Conservation (phyloP, 2,329 filamentous ascomycete species). For the Xylaria sp. region DNA sequence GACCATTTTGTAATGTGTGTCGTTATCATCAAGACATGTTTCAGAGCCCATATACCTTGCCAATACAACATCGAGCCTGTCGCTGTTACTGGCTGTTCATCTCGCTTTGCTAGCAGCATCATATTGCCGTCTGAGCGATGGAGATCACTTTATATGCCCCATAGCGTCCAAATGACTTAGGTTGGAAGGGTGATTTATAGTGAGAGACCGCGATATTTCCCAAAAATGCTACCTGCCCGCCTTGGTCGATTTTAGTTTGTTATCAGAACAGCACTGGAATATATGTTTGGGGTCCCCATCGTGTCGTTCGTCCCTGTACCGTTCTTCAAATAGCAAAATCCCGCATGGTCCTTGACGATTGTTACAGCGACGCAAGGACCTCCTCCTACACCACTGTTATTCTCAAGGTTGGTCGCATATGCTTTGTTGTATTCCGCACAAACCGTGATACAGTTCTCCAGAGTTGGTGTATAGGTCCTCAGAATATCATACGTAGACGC, state of each 20-base stretch:
- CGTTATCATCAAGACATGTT: neutral
- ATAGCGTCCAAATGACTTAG: neutral
- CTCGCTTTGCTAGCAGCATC: neutral
- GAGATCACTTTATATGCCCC: neutral
- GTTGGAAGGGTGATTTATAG: neutral
- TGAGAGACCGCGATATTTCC: neutral
- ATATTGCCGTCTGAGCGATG: neutral
- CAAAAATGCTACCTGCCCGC: neutral
- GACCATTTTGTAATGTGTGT: neutral
- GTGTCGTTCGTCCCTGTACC: slow-evolving; percentile 43
- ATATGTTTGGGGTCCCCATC: slow-evolving; percentile 37
- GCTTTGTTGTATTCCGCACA: slow-evolving; percentile 46
- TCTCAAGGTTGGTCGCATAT: slow-evolving; percentile 39
- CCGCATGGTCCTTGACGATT: slow-evolving; percentile 41
- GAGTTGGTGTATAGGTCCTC: slow-evolving; percentile 42
- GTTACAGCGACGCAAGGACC: slow-evolving; percentile 44
- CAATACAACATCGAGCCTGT: neutral
- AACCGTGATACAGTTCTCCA: slow-evolving; percentile 45
- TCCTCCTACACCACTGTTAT: slow-evolving; percentile 40
- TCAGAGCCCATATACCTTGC: neutral
- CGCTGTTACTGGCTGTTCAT: neutral
- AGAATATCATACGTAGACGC: slow-evolving; percentile 41
- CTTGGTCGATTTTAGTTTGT: slow-evolving; percentile 18
- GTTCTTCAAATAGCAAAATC: slow-evolving; percentile 46
- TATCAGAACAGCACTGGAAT: slow-evolving; percentile 43